Conservation (phyloP, 306 rosid species). For the Gleditsia sinensis region DNA sequence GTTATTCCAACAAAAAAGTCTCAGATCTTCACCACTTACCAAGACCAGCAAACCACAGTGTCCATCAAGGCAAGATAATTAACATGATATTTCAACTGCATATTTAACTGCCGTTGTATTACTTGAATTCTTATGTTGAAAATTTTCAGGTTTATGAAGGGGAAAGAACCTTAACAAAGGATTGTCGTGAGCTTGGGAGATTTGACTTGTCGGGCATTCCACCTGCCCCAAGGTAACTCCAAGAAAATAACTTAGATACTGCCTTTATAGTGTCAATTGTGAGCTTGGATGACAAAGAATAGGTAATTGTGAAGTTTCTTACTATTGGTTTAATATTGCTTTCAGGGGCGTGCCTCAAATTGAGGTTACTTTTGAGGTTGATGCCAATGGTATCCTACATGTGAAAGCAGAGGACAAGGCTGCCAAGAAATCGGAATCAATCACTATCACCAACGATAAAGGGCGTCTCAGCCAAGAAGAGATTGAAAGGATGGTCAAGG, state of each 20-base stretch:
- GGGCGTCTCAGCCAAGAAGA: conserved; percentile 68
- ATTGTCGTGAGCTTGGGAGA: conserved; percentile 52
- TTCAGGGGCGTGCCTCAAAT: conserved; percentile 67
- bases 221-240: conserved; percentile 61
- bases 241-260: not conserved
- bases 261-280: not conserved
- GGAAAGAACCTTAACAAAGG: conserved; percentile 58
- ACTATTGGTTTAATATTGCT: not conserved
- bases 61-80: conserved; percentile 45
- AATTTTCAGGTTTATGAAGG: conserved; percentile 49
- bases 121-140: not conserved
- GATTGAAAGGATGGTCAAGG: conserved; percentile 59
- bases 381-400: conserved; percentile 54
- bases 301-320: not conserved
- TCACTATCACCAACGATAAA: conserved; percentile 60
- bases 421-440: conserved; percentile 47
- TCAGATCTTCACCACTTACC: conserved; percentile 57
- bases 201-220: conserved; percentile 57
- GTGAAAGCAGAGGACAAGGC: conserved; percentile 67
- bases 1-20: conserved; percentile 60
- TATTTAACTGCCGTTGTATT: not conserved
- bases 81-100: not conserved
- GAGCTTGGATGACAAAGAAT: not conserved
- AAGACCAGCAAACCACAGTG: conserved; percentile 57
- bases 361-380: conserved; percentile 66